A percentile compares a stretch with the other conserved stretches of the same genome.
Evolutionary conservation across 768 basidiomycete genomes (phyloP).

Genomic region (Suillus brevipes): DNA sequence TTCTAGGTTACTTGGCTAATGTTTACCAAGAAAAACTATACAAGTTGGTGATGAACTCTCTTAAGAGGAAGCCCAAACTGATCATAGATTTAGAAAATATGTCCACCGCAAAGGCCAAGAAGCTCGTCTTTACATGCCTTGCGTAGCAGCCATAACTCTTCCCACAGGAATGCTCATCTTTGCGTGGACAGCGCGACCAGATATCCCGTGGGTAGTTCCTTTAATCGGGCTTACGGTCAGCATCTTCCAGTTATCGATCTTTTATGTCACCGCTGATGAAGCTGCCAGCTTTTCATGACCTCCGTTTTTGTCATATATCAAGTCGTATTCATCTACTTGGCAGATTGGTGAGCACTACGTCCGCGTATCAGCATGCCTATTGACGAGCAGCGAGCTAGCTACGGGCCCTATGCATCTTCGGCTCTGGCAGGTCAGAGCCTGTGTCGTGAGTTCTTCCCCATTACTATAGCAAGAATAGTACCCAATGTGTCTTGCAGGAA

Average conservation of each 20-base stretch:
- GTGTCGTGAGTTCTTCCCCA: conserved; percentile 41
- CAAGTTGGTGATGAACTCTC: conserved; percentile 34
- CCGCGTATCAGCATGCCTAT: conserved; percentile 3
- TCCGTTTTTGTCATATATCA: conserved; percentile 56
- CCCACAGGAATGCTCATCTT: conserved; percentile 71
- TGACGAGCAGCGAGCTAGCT: conserved; percentile 28
- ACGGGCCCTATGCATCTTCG: conserved; percentile 65
- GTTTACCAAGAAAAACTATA: conserved; percentile 52
- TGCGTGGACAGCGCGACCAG: conserved; percentile 60
- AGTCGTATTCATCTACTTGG: conserved; percentile 60
- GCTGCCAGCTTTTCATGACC: conserved; percentile 47
- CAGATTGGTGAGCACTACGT: conserved; percentile 51
- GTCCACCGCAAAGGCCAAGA: conserved; percentile 43
- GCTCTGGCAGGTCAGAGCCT: conserved; percentile 69
- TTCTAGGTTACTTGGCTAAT: conserved; percentile 47
- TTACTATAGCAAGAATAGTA: neutral
- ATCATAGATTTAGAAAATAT: conserved; percentile 30
- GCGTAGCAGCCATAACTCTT: conserved; percentile 52
- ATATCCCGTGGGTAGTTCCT: conserved; percentile 59
- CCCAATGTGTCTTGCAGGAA: conserved; percentile 36
- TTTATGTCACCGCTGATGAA: neutral
- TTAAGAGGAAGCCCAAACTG: conserved; percentile 20
- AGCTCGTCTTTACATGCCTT: conserved; percentile 60
- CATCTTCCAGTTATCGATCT: neutral
- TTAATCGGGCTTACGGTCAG: conserved; percentile 28